phyloP scores from a whole-genome alignment of 331 rosid species.

The Prunus yedoensis region DNA sequence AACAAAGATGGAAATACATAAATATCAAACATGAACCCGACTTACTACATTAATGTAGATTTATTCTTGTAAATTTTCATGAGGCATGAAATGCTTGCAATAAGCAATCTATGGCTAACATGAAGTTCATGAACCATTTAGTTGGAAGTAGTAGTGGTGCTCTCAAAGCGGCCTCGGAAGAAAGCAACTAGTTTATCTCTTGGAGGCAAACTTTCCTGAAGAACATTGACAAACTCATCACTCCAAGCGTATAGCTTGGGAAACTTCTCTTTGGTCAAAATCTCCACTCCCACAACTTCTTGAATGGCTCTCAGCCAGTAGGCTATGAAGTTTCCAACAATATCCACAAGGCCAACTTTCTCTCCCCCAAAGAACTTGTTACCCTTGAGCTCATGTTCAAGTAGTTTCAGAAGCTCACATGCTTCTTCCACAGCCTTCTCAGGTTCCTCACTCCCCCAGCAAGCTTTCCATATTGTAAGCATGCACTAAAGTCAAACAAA shows the following conservation, averaged over 20 bases:
- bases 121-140: not conserved
- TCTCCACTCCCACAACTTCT: slow-evolving; percentile 34
- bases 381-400: slow-evolving; percentile 48
- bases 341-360: slow-evolving; percentile 54
- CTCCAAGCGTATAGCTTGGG: slow-evolving; percentile 54
- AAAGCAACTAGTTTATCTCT: slow-evolving; percentile 23
- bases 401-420: slow-evolving; percentile 28
- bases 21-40: not conserved
- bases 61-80: too few relatives aligned
- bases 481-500: slow-evolving; percentile 13
- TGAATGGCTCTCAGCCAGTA: slow-evolving; percentile 50
- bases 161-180: slow-evolving; percentile 19
- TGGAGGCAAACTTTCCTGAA: slow-evolving; percentile 45
- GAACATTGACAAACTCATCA: slow-evolving; percentile 25
- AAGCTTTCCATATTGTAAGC: slow-evolving; percentile 33
- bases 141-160: not conserved
- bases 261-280: slow-evolving; percentile 37
- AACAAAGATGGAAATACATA: not conserved
- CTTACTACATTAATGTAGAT: too few relatives aligned
- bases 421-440: slow-evolving; percentile 41
- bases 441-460: slow-evolving; percentile 26
- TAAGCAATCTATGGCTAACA: too few relatives aligned
- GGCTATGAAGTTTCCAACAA: slow-evolving; percentile 37
- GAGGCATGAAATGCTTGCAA: not conserved
- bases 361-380: too few relatives aligned